Percentiles rank a stretch among this genome's conserved stretches.
These are phyloP conservation scores for Calonectria pseudoturangicola DNA, from an alignment of 2,329 filamentous ascomycete genomes.

Conservation along the genomic window DNA sequence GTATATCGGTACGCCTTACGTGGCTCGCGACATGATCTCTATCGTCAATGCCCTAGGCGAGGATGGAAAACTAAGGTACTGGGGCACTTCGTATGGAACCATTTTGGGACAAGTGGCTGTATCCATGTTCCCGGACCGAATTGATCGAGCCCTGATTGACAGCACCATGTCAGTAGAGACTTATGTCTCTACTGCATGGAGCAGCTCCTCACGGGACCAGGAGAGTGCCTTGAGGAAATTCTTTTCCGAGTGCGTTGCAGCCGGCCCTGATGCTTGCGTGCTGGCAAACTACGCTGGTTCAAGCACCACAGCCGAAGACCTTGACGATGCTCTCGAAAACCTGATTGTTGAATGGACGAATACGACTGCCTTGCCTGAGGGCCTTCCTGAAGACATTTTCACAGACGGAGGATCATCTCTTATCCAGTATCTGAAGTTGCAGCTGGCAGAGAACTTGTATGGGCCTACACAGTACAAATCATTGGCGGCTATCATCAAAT, in stretches of 20 bases:
- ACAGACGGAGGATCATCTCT: constrained; percentile 22
- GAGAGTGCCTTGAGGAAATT: constrained; percentile 29
- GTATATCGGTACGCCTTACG: constrained; percentile 58
- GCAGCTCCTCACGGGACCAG: constrained; percentile 15
- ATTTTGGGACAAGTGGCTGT: constrained; percentile 47
- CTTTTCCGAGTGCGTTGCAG: constrained; percentile 35
- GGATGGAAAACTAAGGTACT: constrained; percentile 59
- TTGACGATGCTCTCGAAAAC: not conserved
- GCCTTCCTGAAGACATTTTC: not conserved
- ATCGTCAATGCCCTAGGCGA: constrained; percentile 61
- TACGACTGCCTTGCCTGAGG: not conserved
- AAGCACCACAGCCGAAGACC: not conserved
- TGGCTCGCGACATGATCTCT: constrained; percentile 62
- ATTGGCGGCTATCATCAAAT: not conserved
- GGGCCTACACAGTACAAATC: not conserved
- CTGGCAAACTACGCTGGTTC: constrained; percentile 25
- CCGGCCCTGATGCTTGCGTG: constrained; percentile 8
- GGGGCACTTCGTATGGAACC: constrained; percentile 54
- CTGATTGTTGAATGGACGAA: not conserved
- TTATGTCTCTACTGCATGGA: constrained; percentile 23
- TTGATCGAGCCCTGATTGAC: constrained; percentile 48
- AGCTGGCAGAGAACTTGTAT: constrained; percentile 2
- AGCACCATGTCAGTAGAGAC: constrained; percentile 40
- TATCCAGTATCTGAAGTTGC: not conserved
- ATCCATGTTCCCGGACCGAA: constrained; percentile 49